phyloP scores from a whole-genome alignment of 2,329 filamentous ascomycete species.

The Colletotrichum salicis region DNA sequence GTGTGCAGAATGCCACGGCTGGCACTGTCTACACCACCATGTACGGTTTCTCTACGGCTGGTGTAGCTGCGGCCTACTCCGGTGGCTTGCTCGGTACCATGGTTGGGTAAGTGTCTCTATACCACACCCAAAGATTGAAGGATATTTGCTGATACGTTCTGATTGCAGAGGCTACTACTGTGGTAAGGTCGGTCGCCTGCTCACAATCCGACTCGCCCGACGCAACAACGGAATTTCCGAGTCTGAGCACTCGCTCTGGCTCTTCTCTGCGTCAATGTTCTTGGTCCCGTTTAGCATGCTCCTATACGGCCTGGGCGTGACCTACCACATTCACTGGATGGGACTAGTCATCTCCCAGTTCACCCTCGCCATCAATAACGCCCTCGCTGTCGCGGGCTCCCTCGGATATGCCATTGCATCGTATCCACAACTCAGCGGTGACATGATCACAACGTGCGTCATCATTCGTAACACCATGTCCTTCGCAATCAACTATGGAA shows the following conservation, averaged over 20 bases:
- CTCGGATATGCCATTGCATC: slow-evolving; percentile 45
- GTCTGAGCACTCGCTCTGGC: slow-evolving; percentile 54
- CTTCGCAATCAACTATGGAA: slow-evolving; percentile 45
- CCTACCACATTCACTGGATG: slow-evolving; percentile 46
- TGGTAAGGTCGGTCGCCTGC: slow-evolving; percentile 49
- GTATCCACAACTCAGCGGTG: slow-evolving; percentile 44
- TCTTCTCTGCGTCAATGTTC: slow-evolving; percentile 41
- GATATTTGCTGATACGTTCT: background rate
- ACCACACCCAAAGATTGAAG: rapidly evolving
- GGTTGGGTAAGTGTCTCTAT: slow-evolving; percentile 42
- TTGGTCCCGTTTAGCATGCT: slow-evolving; percentile 54
- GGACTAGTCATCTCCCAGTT: slow-evolving; percentile 43
- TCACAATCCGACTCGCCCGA: slow-evolving; percentile 50
- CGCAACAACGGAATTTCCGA: slow-evolving; percentile 54
- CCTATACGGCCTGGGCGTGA: slow-evolving; percentile 51
- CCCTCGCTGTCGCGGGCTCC: slow-evolving; percentile 40
- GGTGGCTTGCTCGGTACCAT: slow-evolving; percentile 52
- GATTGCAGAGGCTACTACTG: slow-evolving; percentile 41
- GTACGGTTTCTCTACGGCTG: slow-evolving; percentile 43
- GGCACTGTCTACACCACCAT: slow-evolving; percentile 45
- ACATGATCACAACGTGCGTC: slow-evolving; percentile 44
- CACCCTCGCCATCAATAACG: slow-evolving; percentile 41
- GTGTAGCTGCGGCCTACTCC: slow-evolving; percentile 39
- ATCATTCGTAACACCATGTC: slow-evolving; percentile 51
- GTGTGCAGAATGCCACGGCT: slow-evolving; percentile 44